A percentile compares a stretch with the other conserved stretches of the same genome.
These are phyloP conservation scores for Prunus fruticosa DNA, from an alignment of 306 rosid genomes.

Conservation along the genomic window DNA sequence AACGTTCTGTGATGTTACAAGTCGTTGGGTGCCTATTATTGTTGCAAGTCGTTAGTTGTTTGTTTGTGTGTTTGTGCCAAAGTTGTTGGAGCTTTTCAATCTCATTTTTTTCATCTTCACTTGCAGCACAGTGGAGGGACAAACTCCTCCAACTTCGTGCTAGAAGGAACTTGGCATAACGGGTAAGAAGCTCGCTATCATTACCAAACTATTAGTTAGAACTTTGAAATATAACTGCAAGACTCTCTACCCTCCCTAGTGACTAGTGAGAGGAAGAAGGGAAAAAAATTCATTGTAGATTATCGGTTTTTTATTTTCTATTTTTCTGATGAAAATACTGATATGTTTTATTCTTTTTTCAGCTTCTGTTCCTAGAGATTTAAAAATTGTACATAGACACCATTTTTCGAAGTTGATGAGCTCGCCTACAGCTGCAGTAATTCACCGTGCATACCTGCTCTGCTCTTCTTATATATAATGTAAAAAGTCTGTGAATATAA, in stretches of 20 bases:
- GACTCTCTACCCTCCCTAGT: background rate
- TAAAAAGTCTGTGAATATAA: constrained; percentile 36
- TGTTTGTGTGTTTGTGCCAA: background rate
- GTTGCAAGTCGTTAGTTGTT: background rate
- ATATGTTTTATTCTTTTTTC: background rate
- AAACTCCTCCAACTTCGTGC: constrained; percentile 55
- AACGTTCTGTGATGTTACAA: background rate
- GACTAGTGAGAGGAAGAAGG: background rate
- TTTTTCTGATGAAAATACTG: background rate
- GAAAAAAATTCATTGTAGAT: background rate
- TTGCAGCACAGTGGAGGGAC: constrained; percentile 67
- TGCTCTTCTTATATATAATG: background rate
- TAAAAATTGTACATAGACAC: constrained; percentile 35
- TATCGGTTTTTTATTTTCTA: background rate
- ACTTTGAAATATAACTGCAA: background rate
- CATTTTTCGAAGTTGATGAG: constrained; percentile 18
- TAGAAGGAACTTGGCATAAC: constrained; percentile 44
- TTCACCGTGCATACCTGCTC: constrained; percentile 5
- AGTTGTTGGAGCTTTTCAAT: background rate
- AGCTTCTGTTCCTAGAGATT: constrained; percentile 18
- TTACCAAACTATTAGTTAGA: background rate
- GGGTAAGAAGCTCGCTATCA: constrained; percentile 16
- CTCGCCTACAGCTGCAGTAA: background rate
- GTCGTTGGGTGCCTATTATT: background rate
- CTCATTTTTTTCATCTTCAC: background rate